phyloP scores from a whole-genome alignment of 768 basidiomycete species.

The Baorangia bicolor region DNA sequence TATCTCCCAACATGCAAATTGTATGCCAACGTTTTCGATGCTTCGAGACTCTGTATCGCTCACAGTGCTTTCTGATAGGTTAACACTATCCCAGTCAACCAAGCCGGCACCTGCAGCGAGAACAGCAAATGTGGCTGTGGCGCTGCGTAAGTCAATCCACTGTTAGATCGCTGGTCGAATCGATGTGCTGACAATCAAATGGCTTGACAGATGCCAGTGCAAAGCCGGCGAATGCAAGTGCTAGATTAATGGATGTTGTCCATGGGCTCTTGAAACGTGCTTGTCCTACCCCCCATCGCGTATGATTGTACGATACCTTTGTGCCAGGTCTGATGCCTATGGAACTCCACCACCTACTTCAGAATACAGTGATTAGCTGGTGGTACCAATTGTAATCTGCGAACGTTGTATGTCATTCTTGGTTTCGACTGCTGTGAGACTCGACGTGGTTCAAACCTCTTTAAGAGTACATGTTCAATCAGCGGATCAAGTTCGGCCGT shows the following conservation, averaged over 20 bases:
- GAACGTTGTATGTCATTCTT: neutral
- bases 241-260: neutral
- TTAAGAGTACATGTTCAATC: neutral
- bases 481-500: neutral
- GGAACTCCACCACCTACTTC: neutral
- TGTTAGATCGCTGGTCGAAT: neutral
- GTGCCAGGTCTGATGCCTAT: neutral
- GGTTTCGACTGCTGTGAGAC: neutral
- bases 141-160: neutral
- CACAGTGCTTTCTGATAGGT: conserved; percentile 1
- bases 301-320: neutral
- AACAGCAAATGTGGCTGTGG: conserved; percentile 6
- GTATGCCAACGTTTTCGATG: neutral
- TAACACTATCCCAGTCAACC: conserved; percentile 14
- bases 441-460: neutral
- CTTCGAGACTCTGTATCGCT: neutral
- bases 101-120: conserved; percentile 10
- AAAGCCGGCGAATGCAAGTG: conserved; percentile 13
- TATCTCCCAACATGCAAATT: conserved; percentile 11
- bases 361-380: neutral
- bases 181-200: neutral
- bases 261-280: neutral
- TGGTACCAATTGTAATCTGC: neutral
- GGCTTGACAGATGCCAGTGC: conserved; percentile 16
- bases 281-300: neutral